Evolutionary conservation across 2,329 filamentous ascomycete species (phyloP), one percentile per base, ranked within the genome.

Genomic region (Claviceps maximensis): DNA sequence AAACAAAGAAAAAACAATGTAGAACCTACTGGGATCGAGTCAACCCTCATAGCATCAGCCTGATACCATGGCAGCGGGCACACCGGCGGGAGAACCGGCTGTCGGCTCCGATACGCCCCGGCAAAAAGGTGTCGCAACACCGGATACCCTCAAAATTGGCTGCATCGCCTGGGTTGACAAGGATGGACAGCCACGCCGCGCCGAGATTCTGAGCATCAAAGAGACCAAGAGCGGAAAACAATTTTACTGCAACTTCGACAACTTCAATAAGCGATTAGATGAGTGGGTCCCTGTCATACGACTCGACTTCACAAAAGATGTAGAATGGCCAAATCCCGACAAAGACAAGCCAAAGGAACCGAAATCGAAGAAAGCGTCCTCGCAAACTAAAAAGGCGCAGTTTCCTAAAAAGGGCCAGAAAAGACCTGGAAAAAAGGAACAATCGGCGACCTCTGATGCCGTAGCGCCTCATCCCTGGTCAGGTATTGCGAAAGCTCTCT

Each of bases 181-280:
- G 57, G 89, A 95, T 68, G 89, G 89, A 56, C 83, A 90, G 63
- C 79, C 86, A 56, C 84, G 93, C 61, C 89, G 93, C 71, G 93
- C 93, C 61, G 93, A 98, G 68, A 95, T 98, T 57, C 74, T 98
- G n/a, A 93, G 89, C 55, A 94, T 97, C 61, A 85, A 87, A 64
- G 87, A 90, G 55, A 86, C 87, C 23, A 94, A 94, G 69, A 91
- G 88, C 62, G 84, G 86, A 17, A 85, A 88, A 41, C 86, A 87
- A 53, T 96, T 91, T 65, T 96, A 96, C 69, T 94, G 95, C 63
- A 95, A 97, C 68, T 97, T 96, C 67, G 89, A 95, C 65, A 94
- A 95, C 63, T 97, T 96, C 79, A 97, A 97, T 72, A 97, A 97
- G 69, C 77, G 76, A 58, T 69, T 80, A 13, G 74, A 79, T 72